Conservation (phyloP, 164 flowering plant species). For the Pachysandra terminalis region DNA sequence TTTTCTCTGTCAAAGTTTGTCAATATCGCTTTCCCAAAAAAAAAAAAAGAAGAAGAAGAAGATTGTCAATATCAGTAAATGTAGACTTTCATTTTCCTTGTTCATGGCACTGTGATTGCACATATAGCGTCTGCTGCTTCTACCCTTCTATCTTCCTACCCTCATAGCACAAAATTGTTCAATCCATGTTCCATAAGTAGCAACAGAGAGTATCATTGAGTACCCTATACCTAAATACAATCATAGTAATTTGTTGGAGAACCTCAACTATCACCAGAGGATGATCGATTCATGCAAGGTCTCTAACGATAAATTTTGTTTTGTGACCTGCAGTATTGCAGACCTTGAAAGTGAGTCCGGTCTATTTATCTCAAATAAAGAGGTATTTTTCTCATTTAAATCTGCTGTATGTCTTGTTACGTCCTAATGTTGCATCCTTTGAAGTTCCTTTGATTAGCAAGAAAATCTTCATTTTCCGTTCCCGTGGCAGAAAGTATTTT, state of each 20-base stretch:
- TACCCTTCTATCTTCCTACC: background rate
- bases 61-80: no score
- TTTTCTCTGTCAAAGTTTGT: no score
- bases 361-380: constrained; percentile 69
- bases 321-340: constrained; percentile 54
- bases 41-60: no score
- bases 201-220: background rate
- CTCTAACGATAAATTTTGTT: background rate
- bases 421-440: background rate
- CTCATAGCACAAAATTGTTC: background rate
- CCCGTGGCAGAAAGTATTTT: constrained; percentile 58
- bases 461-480: background rate
- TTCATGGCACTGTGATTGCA: background rate
- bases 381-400: constrained; percentile 35
- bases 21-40: no score
- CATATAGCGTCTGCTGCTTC: background rate
- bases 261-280: background rate
- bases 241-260: background rate
- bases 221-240: background rate
- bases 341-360: constrained; percentile 96
- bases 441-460: background rate
- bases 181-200: background rate
- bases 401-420: background rate
- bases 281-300: background rate
- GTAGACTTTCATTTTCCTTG: background rate